Conservation (phyloP, 1,139 yeast genomes). For the Blastobotrys ciferrii region DNA sequence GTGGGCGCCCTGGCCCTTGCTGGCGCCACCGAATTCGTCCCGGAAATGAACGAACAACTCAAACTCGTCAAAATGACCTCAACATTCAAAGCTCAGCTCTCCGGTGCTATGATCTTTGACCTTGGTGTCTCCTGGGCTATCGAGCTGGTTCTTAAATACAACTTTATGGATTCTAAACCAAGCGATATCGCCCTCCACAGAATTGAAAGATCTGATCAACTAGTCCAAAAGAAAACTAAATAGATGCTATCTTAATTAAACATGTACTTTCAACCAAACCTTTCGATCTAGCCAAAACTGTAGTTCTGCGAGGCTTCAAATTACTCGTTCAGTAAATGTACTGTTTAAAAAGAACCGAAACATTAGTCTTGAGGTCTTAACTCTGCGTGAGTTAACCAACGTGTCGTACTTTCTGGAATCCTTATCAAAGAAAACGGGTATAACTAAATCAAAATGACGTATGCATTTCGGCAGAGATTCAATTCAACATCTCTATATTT, state of each 20-base stretch:
- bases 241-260: conserved; percentile 16
- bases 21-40: conserved; percentile 92
- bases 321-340: no score
- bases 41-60: conserved; percentile 90
- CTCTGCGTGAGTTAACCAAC: no score
- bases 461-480: no score
- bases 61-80: conserved; percentile 83
- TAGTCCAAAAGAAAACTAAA: conserved; percentile 34
- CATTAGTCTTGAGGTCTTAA: no score
- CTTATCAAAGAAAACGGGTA: no score
- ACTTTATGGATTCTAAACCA: conserved; percentile 88
- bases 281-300: no score
- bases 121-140: conserved; percentile 75
- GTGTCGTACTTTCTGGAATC: no score
- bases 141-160: conserved; percentile 73
- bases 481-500: no score
- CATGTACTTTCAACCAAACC: no score
- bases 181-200: conserved; percentile 73
- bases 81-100: conserved; percentile 74
- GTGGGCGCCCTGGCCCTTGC: conserved; percentile 86
- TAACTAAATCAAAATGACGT: no score
- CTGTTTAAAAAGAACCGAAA: no score
- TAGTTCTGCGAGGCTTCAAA: no score
- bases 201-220: conserved; percentile 32
- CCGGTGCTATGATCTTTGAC: conserved; percentile 70